phyloP scores from a whole-genome alignment of 371 early-diverging fungal species.

The Rhizomucor miehei region DNA sequence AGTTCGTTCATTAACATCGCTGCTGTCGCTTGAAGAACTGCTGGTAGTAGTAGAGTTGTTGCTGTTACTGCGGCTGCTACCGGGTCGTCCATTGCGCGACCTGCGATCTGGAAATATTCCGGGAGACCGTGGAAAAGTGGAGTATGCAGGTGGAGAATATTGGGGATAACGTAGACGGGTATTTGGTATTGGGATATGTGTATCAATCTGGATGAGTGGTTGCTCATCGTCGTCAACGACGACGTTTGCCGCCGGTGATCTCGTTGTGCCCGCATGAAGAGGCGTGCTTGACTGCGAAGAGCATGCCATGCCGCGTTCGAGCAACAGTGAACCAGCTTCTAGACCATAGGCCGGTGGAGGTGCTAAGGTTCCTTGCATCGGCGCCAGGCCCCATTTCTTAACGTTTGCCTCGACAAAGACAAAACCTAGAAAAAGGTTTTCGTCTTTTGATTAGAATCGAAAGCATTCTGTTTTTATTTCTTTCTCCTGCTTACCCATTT shows the following conservation, averaged over 20 bases:
- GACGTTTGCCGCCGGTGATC: constrained; percentile 4
- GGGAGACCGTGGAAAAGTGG: constrained; percentile 18
- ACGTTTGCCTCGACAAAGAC: constrained; percentile 81
- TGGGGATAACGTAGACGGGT: constrained; percentile 9
- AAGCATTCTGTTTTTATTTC: not conserved
- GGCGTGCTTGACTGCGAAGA: not conserved
- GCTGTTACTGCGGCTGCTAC: constrained; percentile 4
- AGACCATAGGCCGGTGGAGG: constrained; percentile 72
- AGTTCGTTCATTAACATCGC: too few species aligned
- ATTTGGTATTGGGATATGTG: constrained; percentile 14
- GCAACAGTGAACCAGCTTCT: constrained; percentile 50
- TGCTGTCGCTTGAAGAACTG: not conserved
- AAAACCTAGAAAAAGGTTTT: constrained; percentile 35
- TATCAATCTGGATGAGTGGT: constrained; percentile 20
- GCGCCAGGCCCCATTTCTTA: constrained; percentile 79
- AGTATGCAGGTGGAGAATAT: constrained; percentile 22
- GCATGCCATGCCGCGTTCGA: constrained; percentile 27
- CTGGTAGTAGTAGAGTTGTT: constrained; percentile 7
- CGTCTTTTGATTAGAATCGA: not conserved
- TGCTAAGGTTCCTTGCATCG: constrained; percentile 60
- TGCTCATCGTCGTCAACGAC: constrained; percentile 17
- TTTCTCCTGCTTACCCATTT: constrained; percentile 22
- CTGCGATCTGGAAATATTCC: constrained; percentile 3
- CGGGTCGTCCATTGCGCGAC: not conserved
- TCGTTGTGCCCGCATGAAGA: not conserved